phyloP scores from a whole-genome alignment of 805 yeast genomes.

The Hanseniaspora meyeri region DNA sequence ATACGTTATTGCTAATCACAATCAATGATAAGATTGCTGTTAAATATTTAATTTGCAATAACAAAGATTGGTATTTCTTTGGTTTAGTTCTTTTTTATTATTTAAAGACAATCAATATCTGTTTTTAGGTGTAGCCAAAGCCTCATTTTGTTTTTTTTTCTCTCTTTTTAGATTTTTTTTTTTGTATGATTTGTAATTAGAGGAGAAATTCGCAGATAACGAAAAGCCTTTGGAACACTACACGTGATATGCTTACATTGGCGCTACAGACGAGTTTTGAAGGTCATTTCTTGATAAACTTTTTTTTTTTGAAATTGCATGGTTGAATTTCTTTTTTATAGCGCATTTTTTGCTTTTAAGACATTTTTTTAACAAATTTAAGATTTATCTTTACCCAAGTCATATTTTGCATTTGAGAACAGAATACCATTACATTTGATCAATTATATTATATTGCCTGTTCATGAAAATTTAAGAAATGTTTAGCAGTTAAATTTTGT shows the following conservation, averaged over 20 bases:
- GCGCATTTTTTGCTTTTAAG: not conserved
- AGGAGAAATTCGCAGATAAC: not conserved
- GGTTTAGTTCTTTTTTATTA: no score
- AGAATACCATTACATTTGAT: no score
- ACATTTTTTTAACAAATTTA: not conserved
- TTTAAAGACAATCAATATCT: no score
- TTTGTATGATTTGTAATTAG: not conserved
- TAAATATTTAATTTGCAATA: no score
- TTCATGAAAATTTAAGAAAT: no score
- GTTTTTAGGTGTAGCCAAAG: no score
- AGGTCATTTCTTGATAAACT: not conserved
- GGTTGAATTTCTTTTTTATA: not conserved
- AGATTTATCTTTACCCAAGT: not conserved
- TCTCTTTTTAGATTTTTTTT: not conserved
- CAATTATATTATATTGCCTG: no score
- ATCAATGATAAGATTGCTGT: no score
- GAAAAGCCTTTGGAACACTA: not conserved
- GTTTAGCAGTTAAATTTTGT: no score
- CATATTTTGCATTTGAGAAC: no score
- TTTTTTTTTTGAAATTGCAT: not conserved
- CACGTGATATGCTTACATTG: not conserved
- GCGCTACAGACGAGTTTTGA: not conserved
- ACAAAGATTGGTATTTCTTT: no score
- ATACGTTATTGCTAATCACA: no score
- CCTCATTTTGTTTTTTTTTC: not conserved